These are phyloP conservation scores for Pythium pyrilobum DNA, from an alignment of 352 stramenopile genomes.

Conservation along the genomic window DNA sequence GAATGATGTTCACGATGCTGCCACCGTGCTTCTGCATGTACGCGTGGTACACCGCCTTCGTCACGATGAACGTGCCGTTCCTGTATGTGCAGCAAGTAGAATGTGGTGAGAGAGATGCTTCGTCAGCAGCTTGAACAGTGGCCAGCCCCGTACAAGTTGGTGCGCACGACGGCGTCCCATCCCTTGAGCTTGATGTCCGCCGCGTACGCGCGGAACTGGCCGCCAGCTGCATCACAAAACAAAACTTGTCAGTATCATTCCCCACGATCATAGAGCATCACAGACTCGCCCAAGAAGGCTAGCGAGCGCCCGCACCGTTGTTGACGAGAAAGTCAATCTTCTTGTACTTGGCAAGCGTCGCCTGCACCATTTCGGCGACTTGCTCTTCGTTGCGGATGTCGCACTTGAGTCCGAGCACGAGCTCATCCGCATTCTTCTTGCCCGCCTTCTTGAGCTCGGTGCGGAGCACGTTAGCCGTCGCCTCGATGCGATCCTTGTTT, in stretches of 20 bases:
- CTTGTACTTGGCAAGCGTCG: conserved; percentile 71
- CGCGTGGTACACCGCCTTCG: conserved; percentile 88
- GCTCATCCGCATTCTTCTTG: conserved; percentile 27
- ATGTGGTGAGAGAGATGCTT: background rate
- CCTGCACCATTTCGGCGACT: conserved; percentile 29
- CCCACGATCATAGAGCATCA: background rate
- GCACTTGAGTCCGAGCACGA: conserved; percentile 55
- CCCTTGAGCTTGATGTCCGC: conserved; percentile 89
- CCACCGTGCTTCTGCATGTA: conserved; percentile 93
- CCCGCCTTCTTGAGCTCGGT: conserved; percentile 32
- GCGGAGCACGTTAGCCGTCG: conserved; percentile 53
- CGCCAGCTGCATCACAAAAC: conserved; percentile 46
- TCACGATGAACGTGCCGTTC: conserved; percentile 91
- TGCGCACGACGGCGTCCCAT: conserved; percentile 90
- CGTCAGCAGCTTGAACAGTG: too few species aligned
- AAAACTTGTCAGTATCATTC: conserved; percentile 1
- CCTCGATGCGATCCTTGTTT: conserved; percentile 60
- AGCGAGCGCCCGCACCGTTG: conserved; percentile 44
- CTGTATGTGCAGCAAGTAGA: conserved; percentile 15
- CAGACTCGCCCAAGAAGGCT: background rate
- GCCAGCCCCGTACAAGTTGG: conserved; percentile 86
- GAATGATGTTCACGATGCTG: conserved; percentile 94
- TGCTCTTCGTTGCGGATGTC: conserved; percentile 74
- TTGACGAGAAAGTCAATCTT: conserved; percentile 91
- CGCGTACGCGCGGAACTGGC: conserved; percentile 89